Evolutionary conservation across 2,329 filamentous ascomycete species (phyloP).

Genomic region (Cylindrodendrum hubeiense): DNA sequence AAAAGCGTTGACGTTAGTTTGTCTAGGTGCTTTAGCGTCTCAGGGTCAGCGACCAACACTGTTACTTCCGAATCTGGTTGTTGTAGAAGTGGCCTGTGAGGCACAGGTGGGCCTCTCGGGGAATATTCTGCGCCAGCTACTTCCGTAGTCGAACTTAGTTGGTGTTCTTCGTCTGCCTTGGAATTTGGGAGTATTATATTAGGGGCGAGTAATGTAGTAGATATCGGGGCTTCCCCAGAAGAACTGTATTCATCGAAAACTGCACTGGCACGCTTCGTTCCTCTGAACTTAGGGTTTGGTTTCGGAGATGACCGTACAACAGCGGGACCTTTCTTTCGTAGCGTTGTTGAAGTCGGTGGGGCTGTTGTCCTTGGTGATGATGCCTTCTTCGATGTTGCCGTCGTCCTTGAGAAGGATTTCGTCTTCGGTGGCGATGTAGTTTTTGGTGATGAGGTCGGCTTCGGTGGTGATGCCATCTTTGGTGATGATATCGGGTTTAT

Average conservation of each 20-base stretch:
- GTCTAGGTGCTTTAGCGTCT: conserved; percentile 42
- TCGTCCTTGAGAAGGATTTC: not conserved
- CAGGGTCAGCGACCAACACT: conserved; percentile 43
- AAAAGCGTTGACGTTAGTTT: conserved; percentile 43
- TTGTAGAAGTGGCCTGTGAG: not conserved
- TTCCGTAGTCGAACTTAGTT: not conserved
- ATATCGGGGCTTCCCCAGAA: too few species aligned
- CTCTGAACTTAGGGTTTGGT: not conserved
- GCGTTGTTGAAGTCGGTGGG: too few species aligned
- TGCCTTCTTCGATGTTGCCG: not conserved
- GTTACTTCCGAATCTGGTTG: not conserved
- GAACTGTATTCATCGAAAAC: not conserved
- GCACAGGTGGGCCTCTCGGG: not conserved
- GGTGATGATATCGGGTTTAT: not conserved
- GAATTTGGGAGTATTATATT: not conserved
- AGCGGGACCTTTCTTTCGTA: not conserved
- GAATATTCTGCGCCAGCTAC: not conserved
- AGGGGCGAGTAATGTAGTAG: not conserved
- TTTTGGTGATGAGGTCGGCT: not conserved
- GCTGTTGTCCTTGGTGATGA: not conserved
- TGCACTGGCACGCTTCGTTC: not conserved
- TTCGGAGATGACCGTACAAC: not conserved
- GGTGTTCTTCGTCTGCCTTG: not conserved
- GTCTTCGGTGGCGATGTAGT: not conserved
- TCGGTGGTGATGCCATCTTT: not conserved